Evolutionary conservation across 805 yeast species (phyloP).

Genomic region (Candida coquimbonensis): DNA sequence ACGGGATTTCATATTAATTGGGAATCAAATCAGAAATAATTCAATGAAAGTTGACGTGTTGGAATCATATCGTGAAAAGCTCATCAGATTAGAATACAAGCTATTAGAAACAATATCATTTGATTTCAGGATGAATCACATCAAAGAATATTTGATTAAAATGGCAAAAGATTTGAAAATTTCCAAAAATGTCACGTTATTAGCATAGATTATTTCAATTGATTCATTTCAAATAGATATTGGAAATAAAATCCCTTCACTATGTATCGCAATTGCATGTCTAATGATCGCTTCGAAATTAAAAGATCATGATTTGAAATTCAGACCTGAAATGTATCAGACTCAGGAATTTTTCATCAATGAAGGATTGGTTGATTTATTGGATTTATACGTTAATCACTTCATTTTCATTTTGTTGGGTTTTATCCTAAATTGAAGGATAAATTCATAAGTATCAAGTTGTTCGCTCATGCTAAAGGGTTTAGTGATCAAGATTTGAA

Average conservation of each 20-base stretch:
- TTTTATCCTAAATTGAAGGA: conserved; percentile 28
- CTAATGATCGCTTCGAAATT: conserved; percentile 54
- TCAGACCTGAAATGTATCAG: conserved; percentile 7
- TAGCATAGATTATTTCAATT: conserved; percentile 70
- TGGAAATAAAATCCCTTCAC: conserved; percentile 64
- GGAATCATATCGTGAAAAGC: conserved; percentile 50
- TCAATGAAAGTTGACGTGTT: conserved; percentile 25
- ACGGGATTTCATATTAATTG: conserved; percentile 47
- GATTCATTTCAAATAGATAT: conserved; percentile 69
- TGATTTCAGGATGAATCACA: conserved; percentile 65
- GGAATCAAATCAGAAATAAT: conserved; percentile 27
- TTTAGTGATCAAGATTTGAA: conserved; percentile 21
- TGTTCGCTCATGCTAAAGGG: conserved; percentile 32
- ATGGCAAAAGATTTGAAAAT: conserved; percentile 44
- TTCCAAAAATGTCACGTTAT: conserved; percentile 40
- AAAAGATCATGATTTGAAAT: conserved; percentile 24
- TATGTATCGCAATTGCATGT: conserved; percentile 64
- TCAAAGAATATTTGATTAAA: conserved; percentile 62
- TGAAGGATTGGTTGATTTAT: conserved; percentile 48
- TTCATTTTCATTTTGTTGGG: conserved; percentile 41
- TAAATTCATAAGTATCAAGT: conserved; percentile 35
- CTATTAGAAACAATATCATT: conserved; percentile 72
- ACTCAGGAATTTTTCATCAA: conserved; percentile 25
- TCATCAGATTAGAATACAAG: conserved; percentile 60
- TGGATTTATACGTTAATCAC: conserved; percentile 55